A percentile compares a stretch with the other conserved stretches of the same genome.
These are phyloP conservation scores for Brassica nigra DNA, from an alignment of 345 rosid species.

Conservation along the genomic window DNA sequence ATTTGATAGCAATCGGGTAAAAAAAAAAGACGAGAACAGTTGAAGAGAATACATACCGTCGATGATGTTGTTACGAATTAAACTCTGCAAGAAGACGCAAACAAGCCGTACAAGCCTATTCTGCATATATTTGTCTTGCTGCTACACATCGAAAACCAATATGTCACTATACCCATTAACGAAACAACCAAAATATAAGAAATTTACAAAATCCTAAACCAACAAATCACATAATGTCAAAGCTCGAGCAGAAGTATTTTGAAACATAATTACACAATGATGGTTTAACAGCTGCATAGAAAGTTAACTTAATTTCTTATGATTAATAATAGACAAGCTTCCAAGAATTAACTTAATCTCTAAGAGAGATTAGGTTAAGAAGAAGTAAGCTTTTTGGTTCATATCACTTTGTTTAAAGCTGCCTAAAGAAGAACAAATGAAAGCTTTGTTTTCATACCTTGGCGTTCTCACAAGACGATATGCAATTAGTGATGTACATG, in stretches of 20 bases:
- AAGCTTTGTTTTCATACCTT: slow-evolving; percentile 56
- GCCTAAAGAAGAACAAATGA: background rate
- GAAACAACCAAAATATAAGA: background rate
- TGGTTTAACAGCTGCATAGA: background rate
- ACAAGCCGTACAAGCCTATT: slow-evolving; percentile 98
- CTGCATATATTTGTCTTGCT: slow-evolving; percentile 98
- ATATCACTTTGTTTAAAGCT: background rate
- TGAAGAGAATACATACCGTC: slow-evolving; percentile 41
- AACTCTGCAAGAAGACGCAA: slow-evolving; percentile 92
- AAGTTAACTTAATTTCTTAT: too few species aligned
- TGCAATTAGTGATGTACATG: slow-evolving; percentile 90
- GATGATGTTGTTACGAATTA: slow-evolving; percentile 84
- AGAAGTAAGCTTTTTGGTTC: too few species aligned
- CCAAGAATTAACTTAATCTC: too few species aligned
- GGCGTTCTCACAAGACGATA: slow-evolving; percentile 86
- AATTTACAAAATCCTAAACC: background rate
- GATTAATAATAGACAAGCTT: too few species aligned
- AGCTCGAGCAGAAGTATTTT: background rate
- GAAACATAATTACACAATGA: background rate
- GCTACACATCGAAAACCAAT: slow-evolving; percentile 36
- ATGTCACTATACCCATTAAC: slow-evolving; percentile 18
- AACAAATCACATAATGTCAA: background rate
- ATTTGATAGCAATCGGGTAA: slow-evolving; percentile 5
- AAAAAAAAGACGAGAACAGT: background rate
- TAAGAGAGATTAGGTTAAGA: too few species aligned